Evolutionary conservation across 177 flowering plant species (phyloP).

Genomic region (Vitis hybrid): DNA sequence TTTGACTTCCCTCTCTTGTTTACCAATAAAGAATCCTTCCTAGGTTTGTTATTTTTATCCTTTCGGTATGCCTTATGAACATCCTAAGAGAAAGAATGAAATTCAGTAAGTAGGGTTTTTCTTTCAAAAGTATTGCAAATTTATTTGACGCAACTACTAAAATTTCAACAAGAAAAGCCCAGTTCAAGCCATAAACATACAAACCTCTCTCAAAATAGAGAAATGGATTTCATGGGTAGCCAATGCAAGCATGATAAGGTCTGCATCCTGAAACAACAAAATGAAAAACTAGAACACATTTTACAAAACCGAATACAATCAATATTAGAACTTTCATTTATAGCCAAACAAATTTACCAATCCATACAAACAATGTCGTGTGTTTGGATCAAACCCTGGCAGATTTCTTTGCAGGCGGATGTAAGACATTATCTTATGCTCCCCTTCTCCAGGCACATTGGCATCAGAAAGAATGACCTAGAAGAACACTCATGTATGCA

Average conservation of each 20-base stretch:
- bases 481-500: background rate
- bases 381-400: constrained; percentile 57
- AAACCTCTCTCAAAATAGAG: constrained; percentile 56
- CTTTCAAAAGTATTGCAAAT: constrained; percentile 2
- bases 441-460: constrained; percentile 67
- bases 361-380: constrained; percentile 63
- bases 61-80: constrained; percentile 1
- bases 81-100: constrained; percentile 19
- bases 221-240: constrained; percentile 64
- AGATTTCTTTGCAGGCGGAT: constrained; percentile 49
- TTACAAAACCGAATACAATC: constrained; percentile 6
- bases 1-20: no score
- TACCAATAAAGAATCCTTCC: no score
- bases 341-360: constrained; percentile 31
- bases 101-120: background rate
- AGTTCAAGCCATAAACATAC: background rate
- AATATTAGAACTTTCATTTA: background rate
- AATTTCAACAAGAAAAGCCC: background rate
- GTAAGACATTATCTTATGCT: constrained; percentile 63
- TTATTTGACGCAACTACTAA: constrained; percentile 7
- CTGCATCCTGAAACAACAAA: constrained; percentile 47
- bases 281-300: background rate
- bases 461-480: constrained; percentile 69
- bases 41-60: background rate
- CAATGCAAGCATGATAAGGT: constrained; percentile 56